Percentiles rank a stretch among this genome's conserved stretches.
phyloP scores from a whole-genome alignment of 805 yeast genomes.

The Yamadazyma nakazawae region DNA sequence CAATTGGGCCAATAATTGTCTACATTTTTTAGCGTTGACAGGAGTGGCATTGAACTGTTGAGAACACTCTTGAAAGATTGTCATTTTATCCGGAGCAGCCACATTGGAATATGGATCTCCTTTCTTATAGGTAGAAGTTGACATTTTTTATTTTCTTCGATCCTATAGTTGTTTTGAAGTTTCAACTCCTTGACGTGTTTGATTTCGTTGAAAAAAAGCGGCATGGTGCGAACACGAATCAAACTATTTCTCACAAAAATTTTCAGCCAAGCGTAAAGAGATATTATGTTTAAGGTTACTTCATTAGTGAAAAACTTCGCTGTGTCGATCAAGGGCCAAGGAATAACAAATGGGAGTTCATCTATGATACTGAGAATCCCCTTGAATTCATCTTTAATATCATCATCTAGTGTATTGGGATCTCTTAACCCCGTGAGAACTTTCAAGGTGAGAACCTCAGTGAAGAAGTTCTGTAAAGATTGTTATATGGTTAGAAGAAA shows the following conservation, averaged over 20 bases:
- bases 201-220: constrained; percentile 11
- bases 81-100: constrained; percentile 87
- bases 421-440: constrained; percentile 44
- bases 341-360: not conserved
- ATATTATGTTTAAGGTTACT: constrained; percentile 1
- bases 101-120: constrained; percentile 56
- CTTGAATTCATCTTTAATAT: not conserved
- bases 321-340: not conserved
- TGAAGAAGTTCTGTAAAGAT: constrained; percentile 88
- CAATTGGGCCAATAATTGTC: constrained; percentile 76
- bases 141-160: constrained; percentile 47
- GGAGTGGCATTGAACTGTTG: constrained; percentile 91
- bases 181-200: constrained; percentile 9
- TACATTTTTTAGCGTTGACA: constrained; percentile 82
- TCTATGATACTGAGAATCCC: not conserved
- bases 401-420: constrained; percentile 11
- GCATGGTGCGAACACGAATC: constrained; percentile 12
- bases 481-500: constrained; percentile 91
- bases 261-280: constrained; percentile 1
- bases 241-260: constrained; percentile 12
- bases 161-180: not conserved
- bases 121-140: constrained; percentile 79
- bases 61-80: constrained; percentile 92
- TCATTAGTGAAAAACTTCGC: constrained; percentile 3
- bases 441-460: constrained; percentile 89